A percentile compares a stretch with the other conserved stretches of the same genome.
These are phyloP conservation scores for Malus hybrid DNA, from an alignment of 331 rosid genomes.

Conservation along the genomic window DNA sequence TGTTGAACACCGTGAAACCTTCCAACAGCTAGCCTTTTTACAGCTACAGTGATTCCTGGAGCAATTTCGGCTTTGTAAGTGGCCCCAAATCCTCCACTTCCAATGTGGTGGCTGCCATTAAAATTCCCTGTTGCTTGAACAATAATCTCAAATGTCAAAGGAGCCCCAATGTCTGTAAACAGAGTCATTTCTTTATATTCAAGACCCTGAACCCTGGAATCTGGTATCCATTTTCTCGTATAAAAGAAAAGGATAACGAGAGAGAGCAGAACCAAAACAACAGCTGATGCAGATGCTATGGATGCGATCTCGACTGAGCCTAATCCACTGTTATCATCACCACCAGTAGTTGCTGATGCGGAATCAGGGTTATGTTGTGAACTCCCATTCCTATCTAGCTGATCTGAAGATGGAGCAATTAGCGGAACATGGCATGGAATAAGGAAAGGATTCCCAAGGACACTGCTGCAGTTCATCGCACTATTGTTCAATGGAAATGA, in stretches of 20 bases:
- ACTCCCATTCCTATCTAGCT: not conserved
- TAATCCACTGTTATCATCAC: constrained; percentile 3
- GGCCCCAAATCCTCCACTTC: constrained; percentile 44
- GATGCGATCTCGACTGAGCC: constrained; percentile 31
- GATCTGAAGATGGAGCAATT: not conserved
- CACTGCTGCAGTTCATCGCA: constrained; percentile 23
- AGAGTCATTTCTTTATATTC: constrained; percentile 28
- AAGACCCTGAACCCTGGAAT: constrained; percentile 33
- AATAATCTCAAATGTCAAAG: constrained; percentile 32
- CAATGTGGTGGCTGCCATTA: constrained; percentile 32
- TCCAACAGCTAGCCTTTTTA: constrained; percentile 44
- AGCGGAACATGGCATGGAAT: constrained; percentile 21
- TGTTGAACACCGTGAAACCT: constrained; percentile 44
- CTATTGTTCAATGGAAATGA: constrained; percentile 19
- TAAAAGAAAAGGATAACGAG: constrained; percentile 32
- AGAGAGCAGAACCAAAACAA: constrained; percentile 25
- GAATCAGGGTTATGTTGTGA: not conserved
- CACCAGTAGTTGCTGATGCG: not conserved
- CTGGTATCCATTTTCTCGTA: constrained; percentile 34
- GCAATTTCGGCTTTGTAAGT: constrained; percentile 42
- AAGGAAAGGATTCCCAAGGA: constrained; percentile 20
- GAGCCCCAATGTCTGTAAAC: constrained; percentile 31
- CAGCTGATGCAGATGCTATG: constrained; percentile 27
- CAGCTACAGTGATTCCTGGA: constrained; percentile 32
- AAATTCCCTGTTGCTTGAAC: constrained; percentile 40